Percentiles rank a stretch among this genome's conserved stretches.
These are phyloP conservation scores for Eleusine coracana DNA, from an alignment of 176 grass and related monocot species.

Conservation along the genomic window DNA sequence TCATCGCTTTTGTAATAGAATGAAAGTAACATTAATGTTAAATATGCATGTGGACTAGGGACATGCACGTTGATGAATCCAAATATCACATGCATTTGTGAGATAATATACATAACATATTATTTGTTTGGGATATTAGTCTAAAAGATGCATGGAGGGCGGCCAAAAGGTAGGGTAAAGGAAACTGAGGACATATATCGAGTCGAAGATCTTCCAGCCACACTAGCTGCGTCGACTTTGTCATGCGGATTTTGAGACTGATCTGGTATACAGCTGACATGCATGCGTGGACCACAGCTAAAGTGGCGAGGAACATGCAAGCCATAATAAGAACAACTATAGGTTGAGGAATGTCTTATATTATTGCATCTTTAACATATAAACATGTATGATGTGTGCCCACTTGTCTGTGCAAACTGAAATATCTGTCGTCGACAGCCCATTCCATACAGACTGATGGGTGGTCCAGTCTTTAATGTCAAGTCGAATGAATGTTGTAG, in stretches of 20 bases:
- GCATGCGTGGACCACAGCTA: constrained; percentile 32
- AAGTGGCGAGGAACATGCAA: constrained; percentile 28
- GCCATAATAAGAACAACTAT: not conserved
- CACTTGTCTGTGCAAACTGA: not conserved
- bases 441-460: not conserved
- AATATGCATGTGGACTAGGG: constrained; percentile 4
- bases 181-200: not conserved
- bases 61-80: not conserved
- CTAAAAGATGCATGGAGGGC: not conserved
- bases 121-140: not conserved
- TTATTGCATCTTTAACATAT: not conserved
- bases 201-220: constrained; percentile 34
- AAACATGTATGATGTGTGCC: not conserved
- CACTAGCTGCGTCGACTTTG: not conserved
- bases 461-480: not conserved
- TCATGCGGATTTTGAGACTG: constrained; percentile 1
- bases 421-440: not conserved
- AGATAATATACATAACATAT: not conserved
- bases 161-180: constrained; percentile 12
- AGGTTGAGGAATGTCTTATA: not conserved
- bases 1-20: constrained; percentile 9
- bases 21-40: not conserved
- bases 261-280: not conserved
- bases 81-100: constrained; percentile 20
- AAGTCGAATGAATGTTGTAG: not conserved